Evolutionary conservation across 768 basidiomycete species (phyloP).

Genomic region (Termitomyces sp.): DNA sequence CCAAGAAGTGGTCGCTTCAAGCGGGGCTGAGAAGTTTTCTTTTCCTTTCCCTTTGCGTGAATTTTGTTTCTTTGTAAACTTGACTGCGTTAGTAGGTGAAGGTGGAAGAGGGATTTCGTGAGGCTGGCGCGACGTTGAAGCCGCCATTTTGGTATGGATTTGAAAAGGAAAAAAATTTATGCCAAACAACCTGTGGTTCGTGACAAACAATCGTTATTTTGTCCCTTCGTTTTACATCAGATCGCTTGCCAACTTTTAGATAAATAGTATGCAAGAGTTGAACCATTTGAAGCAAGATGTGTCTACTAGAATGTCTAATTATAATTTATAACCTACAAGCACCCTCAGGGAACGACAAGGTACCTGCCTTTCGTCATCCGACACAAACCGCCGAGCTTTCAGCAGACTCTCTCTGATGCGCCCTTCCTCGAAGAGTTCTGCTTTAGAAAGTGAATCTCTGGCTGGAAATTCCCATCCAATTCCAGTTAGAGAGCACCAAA

Average conservation of each 20-base stretch:
- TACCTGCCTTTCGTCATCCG: constrained; percentile 47
- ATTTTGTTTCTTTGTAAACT: constrained; percentile 19
- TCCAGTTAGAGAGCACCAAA: constrained; percentile 61
- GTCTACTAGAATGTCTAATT: constrained; percentile 10
- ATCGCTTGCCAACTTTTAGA: neutral
- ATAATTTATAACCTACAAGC: constrained; percentile 57
- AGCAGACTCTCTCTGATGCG: constrained; percentile 58
- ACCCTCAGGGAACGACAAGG: constrained; percentile 61
- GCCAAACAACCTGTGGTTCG: constrained; percentile 27
- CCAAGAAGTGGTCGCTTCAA: constrained; percentile 19
- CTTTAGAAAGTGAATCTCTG: constrained; percentile 63
- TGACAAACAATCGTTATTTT: constrained; percentile 19
- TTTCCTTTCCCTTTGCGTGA: constrained; percentile 51
- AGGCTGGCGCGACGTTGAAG: constrained; percentile 38
- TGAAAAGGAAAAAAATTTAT: constrained; percentile 28
- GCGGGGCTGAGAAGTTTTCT: constrained; percentile 26
- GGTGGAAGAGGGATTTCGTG: constrained; percentile 32
- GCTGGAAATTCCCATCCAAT: constrained; percentile 58
- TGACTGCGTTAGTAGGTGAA: constrained; percentile 21
- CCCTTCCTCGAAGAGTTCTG: constrained; percentile 67
- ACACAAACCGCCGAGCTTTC: constrained; percentile 48
- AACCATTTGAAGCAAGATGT: neutral
- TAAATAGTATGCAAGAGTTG: neutral
- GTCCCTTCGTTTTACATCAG: neutral
- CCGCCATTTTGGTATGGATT: constrained; percentile 32